These are phyloP conservation scores for Penicillium cosmopolitanum DNA, from an alignment of 495 filamentous ascomycete species.

Conservation along the genomic window DNA sequence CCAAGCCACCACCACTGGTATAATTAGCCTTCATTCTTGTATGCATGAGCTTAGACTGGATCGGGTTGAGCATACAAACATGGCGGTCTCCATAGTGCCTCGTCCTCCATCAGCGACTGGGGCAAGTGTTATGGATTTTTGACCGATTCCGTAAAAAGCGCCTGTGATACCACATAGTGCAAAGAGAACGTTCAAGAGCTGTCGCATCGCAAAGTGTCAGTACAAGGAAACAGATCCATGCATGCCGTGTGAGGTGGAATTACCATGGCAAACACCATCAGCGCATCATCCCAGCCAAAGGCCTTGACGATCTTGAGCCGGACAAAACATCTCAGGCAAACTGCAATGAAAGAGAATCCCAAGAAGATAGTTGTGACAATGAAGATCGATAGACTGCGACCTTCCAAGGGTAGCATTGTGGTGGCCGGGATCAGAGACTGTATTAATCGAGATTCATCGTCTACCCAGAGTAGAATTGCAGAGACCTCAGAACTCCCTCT, in stretches of 20 bases:
- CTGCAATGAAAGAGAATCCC: slow-evolving; percentile 40
- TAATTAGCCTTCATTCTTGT: slow-evolving; percentile 10
- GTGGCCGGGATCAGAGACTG: slow-evolving; percentile 11
- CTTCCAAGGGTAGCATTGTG: slow-evolving; percentile 41
- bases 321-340: slow-evolving; percentile 47
- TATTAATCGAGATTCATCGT: slow-evolving; percentile 23
- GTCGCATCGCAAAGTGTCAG: neutral
- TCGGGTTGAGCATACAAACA: slow-evolving; percentile 41
- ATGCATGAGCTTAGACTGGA: neutral
- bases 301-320: slow-evolving; percentile 42
- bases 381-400: slow-evolving; percentile 43
- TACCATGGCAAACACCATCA: slow-evolving; percentile 50
- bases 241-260: neutral
- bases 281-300: slow-evolving; percentile 49
- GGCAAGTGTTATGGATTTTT: slow-evolving; percentile 11
- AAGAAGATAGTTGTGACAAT: slow-evolving; percentile 45
- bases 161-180: slow-evolving; percentile 45
- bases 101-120: neutral
- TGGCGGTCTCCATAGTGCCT: slow-evolving; percentile 35
- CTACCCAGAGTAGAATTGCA: slow-evolving; percentile 7
- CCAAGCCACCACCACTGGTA: slow-evolving; percentile 47
- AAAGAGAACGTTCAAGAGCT: slow-evolving; percentile 40
- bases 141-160: slow-evolving; percentile 41
- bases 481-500: slow-evolving; percentile 8
- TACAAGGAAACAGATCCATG: neutral